A percentile compares a stretch with the other conserved stretches of the same genome.
Conservation (phyloP, 2,329 filamentous ascomycete species). For the Aspergillus sp. region DNA sequence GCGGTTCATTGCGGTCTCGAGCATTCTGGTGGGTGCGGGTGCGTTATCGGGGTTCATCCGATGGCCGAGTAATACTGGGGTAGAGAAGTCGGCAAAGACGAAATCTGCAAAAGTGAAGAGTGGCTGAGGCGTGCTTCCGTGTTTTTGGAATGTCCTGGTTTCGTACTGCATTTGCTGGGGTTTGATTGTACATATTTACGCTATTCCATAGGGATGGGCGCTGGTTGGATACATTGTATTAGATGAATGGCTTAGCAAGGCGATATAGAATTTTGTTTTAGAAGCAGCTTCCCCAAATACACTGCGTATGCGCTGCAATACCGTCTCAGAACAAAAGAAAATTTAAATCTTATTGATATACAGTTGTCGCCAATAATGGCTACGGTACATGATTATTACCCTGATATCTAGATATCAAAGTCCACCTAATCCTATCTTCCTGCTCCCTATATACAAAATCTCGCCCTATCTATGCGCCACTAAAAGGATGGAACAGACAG, state of each 20-base stretch:
- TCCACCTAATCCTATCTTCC: constrained; percentile 8
- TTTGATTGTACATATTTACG: constrained; percentile 2
- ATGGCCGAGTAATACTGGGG: constrained; percentile 7
- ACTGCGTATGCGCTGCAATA: background rate
- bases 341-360: constrained; percentile 36
- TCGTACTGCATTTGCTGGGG: background rate
- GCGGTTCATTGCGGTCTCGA: constrained; percentile 40
- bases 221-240: background rate
- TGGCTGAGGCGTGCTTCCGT: background rate
- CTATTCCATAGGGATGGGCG: background rate
- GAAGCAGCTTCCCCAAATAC: background rate
- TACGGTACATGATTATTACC: constrained; percentile 33
- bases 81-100: background rate
- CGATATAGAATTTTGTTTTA: background rate
- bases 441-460: constrained; percentile 9
- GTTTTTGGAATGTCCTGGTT: background rate
- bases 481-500: background rate
- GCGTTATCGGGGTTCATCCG: constrained; percentile 28
- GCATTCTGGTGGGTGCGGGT: constrained; percentile 36
- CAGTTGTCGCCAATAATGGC: constrained; percentile 27
- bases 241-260: background rate
- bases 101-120: background rate
- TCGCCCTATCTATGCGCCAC: background rate
- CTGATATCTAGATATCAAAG: constrained; percentile 17
- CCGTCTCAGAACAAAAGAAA: constrained; percentile 25